Evolutionary conservation across 192 early-diverging fungal species (phyloP).

Genomic region (Rhizophlyctis rosea): DNA sequence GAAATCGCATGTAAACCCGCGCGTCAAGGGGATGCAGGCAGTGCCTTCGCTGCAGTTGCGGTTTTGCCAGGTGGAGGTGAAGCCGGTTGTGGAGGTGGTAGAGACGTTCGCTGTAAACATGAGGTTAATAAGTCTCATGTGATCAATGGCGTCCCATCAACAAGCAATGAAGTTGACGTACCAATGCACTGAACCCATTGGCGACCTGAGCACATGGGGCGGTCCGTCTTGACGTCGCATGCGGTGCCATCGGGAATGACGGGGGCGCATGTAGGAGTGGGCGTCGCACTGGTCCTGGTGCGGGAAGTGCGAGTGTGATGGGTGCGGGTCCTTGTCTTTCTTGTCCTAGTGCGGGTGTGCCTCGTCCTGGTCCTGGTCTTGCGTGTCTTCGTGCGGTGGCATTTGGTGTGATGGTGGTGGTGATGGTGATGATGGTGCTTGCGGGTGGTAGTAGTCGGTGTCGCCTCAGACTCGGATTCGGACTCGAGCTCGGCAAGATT

Average conservation of each 20-base stretch:
- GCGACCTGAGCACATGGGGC: neutral
- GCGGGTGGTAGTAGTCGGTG: neutral
- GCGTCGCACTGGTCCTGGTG: neutral
- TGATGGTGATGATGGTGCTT: too few relatives aligned
- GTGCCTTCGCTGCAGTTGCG: neutral
- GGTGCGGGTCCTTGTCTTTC: neutral
- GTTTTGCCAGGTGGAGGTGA: neutral
- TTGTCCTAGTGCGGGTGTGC: neutral
- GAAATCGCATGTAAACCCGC: neutral
- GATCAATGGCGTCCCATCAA: neutral
- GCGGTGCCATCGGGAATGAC: neutral
- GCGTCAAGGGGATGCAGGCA: neutral
- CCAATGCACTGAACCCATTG: neutral
- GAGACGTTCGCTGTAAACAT: neutral
- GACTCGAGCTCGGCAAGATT: too few relatives aligned
- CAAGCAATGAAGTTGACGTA: neutral
- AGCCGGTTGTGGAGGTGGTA: neutral
- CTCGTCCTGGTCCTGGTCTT: neutral
- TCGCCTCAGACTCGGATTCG: neutral
- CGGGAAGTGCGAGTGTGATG: neutral
- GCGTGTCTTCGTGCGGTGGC: neutral
- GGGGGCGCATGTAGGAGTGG: neutral
- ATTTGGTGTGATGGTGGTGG: neutral
- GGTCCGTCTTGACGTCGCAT: neutral
- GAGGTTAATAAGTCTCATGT: neutral